Evolutionary conservation across 2,329 filamentous ascomycete species (phyloP), one percentile per base, ranked within the genome.

Genomic region (Sordariomycetes sp.): DNA sequence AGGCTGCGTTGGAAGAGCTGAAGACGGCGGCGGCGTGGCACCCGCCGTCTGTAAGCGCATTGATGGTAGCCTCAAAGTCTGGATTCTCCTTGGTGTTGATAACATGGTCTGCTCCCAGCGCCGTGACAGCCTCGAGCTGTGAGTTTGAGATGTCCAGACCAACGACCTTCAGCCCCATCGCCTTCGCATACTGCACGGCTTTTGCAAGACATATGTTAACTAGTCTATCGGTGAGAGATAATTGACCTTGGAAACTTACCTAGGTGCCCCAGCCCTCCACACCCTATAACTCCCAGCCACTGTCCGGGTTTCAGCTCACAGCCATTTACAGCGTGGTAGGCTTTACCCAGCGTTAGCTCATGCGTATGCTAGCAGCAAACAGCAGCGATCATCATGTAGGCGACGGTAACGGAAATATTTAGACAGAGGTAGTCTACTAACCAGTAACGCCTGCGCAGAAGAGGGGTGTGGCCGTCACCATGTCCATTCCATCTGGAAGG

Each of bases 11-110:
- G 3, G 66, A 65, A 1, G 66, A 66, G 24, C 70, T 72, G 63
- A 72, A 76, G 2, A 76, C 70, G 3, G 72, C 72, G 3, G 71
- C 72, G 10, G 74, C 73, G 53, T 73, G 69, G 22, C 65, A 67
- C 16, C 74, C 74, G 59, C 72, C 73, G 5, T 67, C 69, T 0
- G 74, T 74, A 28, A 75, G 63, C 54, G 68, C 69, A 65, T 74
- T 74, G 55, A 77, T 66, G 57, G 74, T 67, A 7, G 67, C 65
- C 10, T 68, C 63, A 58, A 73, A 74, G 55, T 71, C 61, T 8
- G 68, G 63, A 60, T 72, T 69, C 7, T 52, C 53, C 54, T 56
- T 35, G 25, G 60, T 60, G 54, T 61, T 61, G 54, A 59, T 57
- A 24, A 59, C 57, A 24, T 54, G 51, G 35, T 63, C 59, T 18